These are phyloP conservation scores for Psilocybe subaeruginosa DNA, from an alignment of 768 basidiomycete species.

Conservation along the genomic window DNA sequence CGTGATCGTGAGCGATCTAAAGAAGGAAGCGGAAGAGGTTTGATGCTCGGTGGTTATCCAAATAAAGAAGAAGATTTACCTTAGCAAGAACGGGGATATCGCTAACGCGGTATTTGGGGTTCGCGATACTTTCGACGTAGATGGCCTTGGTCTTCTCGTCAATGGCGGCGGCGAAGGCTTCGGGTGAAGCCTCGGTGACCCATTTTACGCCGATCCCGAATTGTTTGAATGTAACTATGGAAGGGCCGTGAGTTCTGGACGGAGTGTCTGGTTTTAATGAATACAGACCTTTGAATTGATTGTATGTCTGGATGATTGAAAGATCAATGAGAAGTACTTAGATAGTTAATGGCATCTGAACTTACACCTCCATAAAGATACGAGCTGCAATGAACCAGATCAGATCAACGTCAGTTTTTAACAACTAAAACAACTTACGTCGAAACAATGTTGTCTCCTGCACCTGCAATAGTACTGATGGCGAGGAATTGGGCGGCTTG, in stretches of 20 bases:
- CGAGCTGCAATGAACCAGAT: constrained; percentile 37
- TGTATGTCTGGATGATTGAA: constrained; percentile 54
- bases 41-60: not conserved
- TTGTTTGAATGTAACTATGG: constrained; percentile 64
- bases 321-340: not conserved
- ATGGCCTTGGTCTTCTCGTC: constrained; percentile 80
- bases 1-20: constrained; percentile 70
- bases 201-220: constrained; percentile 70
- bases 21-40: not conserved
- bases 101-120: constrained; percentile 72
- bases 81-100: constrained; percentile 72
- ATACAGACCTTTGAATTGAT: constrained; percentile 63
- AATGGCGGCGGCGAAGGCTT: constrained; percentile 65
- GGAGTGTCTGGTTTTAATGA: constrained; percentile 11
- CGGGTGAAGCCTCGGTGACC: constrained; percentile 56
- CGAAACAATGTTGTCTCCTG: constrained; percentile 81
- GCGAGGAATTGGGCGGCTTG: constrained; percentile 81
- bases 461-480: constrained; percentile 57
- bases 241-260: not conserved
- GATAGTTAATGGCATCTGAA: constrained; percentile 2
- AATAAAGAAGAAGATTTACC: constrained; percentile 33
- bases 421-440: constrained; percentile 43
- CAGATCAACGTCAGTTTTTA: not conserved
- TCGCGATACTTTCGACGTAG: constrained; percentile 79
- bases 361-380: constrained; percentile 72